Evolutionary conservation across 345 rosid genomes (phyloP).

Genomic region (Rubroshorea leprosula): DNA sequence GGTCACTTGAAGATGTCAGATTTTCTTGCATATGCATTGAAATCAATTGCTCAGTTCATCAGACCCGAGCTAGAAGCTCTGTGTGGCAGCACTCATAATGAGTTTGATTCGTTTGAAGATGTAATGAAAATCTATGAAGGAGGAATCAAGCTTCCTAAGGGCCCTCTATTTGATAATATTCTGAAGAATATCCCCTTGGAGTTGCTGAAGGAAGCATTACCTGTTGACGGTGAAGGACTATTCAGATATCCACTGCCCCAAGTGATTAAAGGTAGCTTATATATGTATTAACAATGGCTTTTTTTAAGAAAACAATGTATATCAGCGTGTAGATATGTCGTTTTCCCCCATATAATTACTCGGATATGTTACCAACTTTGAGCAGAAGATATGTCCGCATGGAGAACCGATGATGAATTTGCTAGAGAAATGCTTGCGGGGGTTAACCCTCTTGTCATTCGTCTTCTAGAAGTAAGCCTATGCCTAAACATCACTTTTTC

Average conservation of each 20-base stretch:
- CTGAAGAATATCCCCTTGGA: conserved; percentile 39
- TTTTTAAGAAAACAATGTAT: too few species aligned
- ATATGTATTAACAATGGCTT: background rate
- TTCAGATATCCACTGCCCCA: conserved; percentile 64
- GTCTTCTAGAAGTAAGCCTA: too few species aligned
- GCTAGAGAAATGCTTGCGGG: too few species aligned
- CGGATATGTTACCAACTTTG: too few species aligned
- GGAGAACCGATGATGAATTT: too few species aligned
- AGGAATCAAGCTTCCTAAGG: conserved; percentile 47
- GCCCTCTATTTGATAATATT: conserved; percentile 28
- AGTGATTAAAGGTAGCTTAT: conserved; percentile 53
- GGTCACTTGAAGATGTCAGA: conserved; percentile 67
- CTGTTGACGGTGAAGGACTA: conserved; percentile 39
- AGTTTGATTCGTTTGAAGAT: conserved; percentile 57
- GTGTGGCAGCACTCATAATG: conserved; percentile 39
- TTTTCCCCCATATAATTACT: too few species aligned
- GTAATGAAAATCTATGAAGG: conserved; percentile 47
- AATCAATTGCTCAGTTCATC: conserved; percentile 44
- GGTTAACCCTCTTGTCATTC: too few species aligned
- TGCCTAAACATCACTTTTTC: too few species aligned
- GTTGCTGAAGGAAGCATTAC: conserved; percentile 51
- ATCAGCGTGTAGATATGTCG: too few species aligned
- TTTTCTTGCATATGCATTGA: conserved; percentile 48
- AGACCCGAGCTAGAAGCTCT: conserved; percentile 47
- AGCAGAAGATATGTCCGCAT: background rate